These are phyloP conservation scores for Globisporangium cystogenes DNA, from an alignment of 352 stramenopile species.

Conservation along the genomic window DNA sequence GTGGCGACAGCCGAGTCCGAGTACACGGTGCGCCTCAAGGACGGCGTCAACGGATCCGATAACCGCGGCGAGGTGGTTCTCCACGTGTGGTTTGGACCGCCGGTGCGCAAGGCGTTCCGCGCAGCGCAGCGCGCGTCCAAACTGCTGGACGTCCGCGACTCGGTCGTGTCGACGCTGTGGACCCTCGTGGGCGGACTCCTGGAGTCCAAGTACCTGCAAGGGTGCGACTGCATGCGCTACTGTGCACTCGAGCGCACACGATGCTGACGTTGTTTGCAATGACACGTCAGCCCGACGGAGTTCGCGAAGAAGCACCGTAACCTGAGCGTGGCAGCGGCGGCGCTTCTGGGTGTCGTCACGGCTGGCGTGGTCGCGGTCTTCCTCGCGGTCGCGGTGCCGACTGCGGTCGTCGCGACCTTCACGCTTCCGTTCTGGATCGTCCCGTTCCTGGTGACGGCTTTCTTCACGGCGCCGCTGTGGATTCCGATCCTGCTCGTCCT, in stretches of 20 bases:
- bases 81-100: conserved; percentile 71
- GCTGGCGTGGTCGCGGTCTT: conserved; percentile 54
- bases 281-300: conserved; percentile 31
- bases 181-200: conserved; percentile 27
- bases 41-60: conserved; percentile 23
- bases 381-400: conserved; percentile 63
- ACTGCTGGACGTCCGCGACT: conserved; percentile 69
- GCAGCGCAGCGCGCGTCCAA: conserved; percentile 62
- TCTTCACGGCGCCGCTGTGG: conserved; percentile 81
- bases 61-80: conserved; percentile 57
- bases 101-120: conserved; percentile 74
- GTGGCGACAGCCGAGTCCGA: conserved; percentile 17
- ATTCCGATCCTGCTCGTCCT: conserved; percentile 61
- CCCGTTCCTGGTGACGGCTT: conserved; percentile 61
- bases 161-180: conserved; percentile 48
- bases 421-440: conserved; percentile 86
- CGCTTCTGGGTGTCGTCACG: conserved; percentile 40
- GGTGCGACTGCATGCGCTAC: conserved; percentile 19
- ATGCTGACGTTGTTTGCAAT: too few species aligned
- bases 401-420: conserved; percentile 58
- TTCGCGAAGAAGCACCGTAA: conserved; percentile 76
- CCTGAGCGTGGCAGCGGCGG: conserved; percentile 52
- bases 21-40: conserved; percentile 46
- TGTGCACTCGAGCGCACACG: too few species aligned
- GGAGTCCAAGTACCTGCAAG: conserved; percentile 34